Evolutionary conservation across 768 basidiomycete genomes (phyloP), one percentile per base, ranked within the genome.

Genomic region (Tylopilus vinaceipallidus): DNA sequence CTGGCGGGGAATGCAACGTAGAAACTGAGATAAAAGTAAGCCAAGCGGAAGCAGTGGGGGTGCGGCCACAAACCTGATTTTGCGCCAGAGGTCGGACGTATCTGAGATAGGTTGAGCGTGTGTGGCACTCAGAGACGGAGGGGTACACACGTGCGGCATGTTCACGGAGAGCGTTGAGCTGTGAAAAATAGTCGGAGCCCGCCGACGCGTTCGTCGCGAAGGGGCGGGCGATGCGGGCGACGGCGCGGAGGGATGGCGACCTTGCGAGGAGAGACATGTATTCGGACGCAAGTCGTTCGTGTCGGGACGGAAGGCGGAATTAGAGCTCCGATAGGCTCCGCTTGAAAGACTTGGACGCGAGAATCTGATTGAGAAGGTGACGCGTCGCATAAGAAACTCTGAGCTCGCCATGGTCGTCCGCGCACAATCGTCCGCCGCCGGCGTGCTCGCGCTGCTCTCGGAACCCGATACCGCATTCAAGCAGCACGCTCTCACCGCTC

Each of bases 391-490:
- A 51, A 40, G 17, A 12, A 29, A 22, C n/a, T 4, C 17, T 23
- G 19, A n/a, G 35, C 17, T 24, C 53, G 53, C 39, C 49, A 86
- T 89, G 86, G 84, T 86, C 66, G 73, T 73, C 64, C 84, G 80
- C 60, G 74, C 80, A 42, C 86, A 89, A 61, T 89, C 91, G 30
- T 92, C 84, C 50, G 84, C 87, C 62, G 91, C 87, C 51, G 95
- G 95, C 56, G 88, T 93, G 24, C 84, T 99, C 58, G 91, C 93
- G 23, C 78, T 99, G 29, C 83, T 99, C 14, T 82, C 85, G 34
- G 97, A 99, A 70, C 88, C 88, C 46, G 90, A 95, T 56, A 77
- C 83, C 23, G 73, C 87, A 35, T 86, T 98, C 67, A 91, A 94
- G 64, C 84, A 91, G 60, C 89, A 97, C 76, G 97, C 97, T 20